These are phyloP conservation scores for Aspergillus ostianus DNA, from an alignment of 495 filamentous ascomycete genomes.

Conservation along the genomic window DNA sequence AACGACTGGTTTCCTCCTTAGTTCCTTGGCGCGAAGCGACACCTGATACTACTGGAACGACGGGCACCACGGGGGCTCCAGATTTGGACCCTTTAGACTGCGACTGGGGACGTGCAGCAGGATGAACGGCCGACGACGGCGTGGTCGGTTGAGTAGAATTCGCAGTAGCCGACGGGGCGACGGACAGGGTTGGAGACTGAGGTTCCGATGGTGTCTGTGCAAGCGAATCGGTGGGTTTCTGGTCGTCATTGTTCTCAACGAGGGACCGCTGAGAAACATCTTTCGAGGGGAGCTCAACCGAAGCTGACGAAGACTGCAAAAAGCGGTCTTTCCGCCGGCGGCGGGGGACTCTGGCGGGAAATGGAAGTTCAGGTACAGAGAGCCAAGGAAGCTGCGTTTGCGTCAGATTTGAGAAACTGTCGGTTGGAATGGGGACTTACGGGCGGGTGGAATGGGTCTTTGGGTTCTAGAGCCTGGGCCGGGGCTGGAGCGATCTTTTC, in stretches of 20 bases:
- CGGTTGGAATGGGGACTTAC: slow-evolving; percentile 45
- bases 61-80: slow-evolving; percentile 60
- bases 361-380: slow-evolving; percentile 65
- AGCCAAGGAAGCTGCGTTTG: slow-evolving; percentile 70
- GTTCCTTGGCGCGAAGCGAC: slow-evolving; percentile 42
- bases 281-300: slow-evolving; percentile 52
- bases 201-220: slow-evolving; percentile 48
- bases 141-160: slow-evolving; percentile 70
- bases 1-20: slow-evolving; percentile 37
- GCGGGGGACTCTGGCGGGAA: slow-evolving; percentile 53
- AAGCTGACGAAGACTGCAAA: slow-evolving; percentile 31
- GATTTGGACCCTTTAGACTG: slow-evolving; percentile 46
- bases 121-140: slow-evolving; percentile 54
- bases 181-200: slow-evolving; percentile 66
- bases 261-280: slow-evolving; percentile 23
- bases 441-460: slow-evolving; percentile 58
- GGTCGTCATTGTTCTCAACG: slow-evolving; percentile 20
- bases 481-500: slow-evolving; percentile 23
- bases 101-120: slow-evolving; percentile 34
- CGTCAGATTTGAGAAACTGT: background rate
- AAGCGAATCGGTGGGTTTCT: slow-evolving; percentile 23
- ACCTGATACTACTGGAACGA: slow-evolving; percentile 62
- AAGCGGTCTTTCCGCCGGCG: slow-evolving; percentile 41
- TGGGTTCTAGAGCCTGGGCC: background rate
- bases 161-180: slow-evolving; percentile 59